Evolutionary conservation across 768 basidiomycete species (phyloP).

Genomic region (Leccinum aurantiacum): DNA sequence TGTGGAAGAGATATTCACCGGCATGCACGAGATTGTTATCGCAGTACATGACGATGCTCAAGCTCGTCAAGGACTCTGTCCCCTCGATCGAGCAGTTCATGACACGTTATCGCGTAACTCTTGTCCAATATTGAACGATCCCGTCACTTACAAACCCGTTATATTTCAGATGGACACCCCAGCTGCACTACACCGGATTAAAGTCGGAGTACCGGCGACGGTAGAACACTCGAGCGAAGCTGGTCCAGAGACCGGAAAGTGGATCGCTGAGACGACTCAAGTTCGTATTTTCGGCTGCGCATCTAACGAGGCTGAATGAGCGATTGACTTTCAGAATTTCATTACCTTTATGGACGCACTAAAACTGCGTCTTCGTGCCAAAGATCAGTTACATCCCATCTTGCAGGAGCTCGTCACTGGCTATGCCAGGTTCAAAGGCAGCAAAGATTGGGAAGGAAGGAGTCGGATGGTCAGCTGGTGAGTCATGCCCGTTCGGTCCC

Average conservation of each 20-base stretch:
- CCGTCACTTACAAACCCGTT: neutral
- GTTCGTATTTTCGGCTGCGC: constrained; percentile 37
- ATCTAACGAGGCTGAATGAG: neutral
- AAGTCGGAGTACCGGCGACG: constrained; percentile 94
- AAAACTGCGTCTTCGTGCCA: constrained; percentile 89
- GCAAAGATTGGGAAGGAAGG: constrained; percentile 95
- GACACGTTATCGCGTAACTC: constrained; percentile 71
- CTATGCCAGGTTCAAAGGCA: constrained; percentile 91
- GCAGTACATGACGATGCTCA: constrained; percentile 97
- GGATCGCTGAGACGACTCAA: constrained; percentile 98
- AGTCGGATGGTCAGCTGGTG: constrained; percentile 90
- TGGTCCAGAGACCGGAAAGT: constrained; percentile 91
- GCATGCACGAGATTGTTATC: constrained; percentile 92
- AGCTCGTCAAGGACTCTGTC: constrained; percentile 89
- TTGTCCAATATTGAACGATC: neutral
- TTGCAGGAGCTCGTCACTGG: constrained; percentile 94
- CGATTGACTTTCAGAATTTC: constrained; percentile 63
- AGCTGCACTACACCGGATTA: constrained; percentile 85
- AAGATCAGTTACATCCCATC: constrained; percentile 94
- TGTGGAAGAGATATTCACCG: constrained; percentile 82
- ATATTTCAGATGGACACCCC: constrained; percentile 82
- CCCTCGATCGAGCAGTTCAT: constrained; percentile 88
- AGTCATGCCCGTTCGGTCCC: constrained; percentile 22
- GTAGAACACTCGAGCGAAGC: constrained; percentile 94
- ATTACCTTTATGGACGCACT: constrained; percentile 99